Base-by-base conservation (phyloP, 371 early-diverging fungal species). In the Actinomortierella wolfii region DNA sequence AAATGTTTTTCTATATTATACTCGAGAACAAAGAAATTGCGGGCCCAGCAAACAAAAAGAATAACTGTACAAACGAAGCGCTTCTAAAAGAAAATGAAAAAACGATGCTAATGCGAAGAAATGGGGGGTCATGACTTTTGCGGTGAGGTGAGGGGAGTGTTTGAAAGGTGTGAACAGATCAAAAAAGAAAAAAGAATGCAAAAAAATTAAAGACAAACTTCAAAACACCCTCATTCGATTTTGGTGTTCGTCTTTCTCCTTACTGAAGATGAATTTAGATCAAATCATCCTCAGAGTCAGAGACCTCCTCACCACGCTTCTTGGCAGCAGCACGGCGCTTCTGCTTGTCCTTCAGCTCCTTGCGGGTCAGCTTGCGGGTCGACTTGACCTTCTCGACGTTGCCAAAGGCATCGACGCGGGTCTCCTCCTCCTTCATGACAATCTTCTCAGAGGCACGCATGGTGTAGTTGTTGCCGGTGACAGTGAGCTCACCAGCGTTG, bases 401-500 rank as follows among this genome's bases (percentile, higher is more conserved):
- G 56, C 74, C 74, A 51, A 74, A 74, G 47, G 67, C 74, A 61
- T 74, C 74, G 47, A 65, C 50, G 51, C 61, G 61, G 51, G 57
- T 54, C 59, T 65, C 74, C 59, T 62, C 67, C 53, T 64, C 74
- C 62, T 73, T 66, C 54, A 62, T 61, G 41, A 62, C 67, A 43
- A 73, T 66, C 67, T 66, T 73, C 64, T 73, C 64, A 47, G 54
- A 59, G 56, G 58, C 62, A 51, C 57, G 57, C 65, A 54, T 51
- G 40, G 63, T 59, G 58, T 73, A 64, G 55, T 73, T 66, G 45
- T 59, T 48, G 25, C 68, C 68, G 48, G 61, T 57, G 46, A 67
- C 55, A 34, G 61, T 54, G 21, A 84, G 78, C 41, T 74, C 61
- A 64, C 91, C 91, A 51, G 68, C 80, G 51, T 92, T 90, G 55